phyloP scores from a whole-genome alignment of 2,329 filamentous ascomycete genomes.

The Aspergillus tamarii region DNA sequence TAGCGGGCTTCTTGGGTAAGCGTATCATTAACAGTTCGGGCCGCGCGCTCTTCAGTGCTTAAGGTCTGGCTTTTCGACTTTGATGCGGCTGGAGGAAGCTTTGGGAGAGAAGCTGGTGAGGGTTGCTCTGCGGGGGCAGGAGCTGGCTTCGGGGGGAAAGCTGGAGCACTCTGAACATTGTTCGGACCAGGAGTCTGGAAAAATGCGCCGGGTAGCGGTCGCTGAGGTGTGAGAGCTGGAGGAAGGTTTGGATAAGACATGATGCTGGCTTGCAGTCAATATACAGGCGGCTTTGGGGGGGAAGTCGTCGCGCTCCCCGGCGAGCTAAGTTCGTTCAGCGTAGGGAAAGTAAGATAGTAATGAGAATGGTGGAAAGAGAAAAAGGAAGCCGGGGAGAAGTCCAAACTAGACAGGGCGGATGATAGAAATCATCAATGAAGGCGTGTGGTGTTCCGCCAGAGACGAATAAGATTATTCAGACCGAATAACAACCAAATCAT shows the following conservation, averaged over 20 bases:
- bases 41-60: constrained; percentile 76
- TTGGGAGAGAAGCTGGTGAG: constrained; percentile 38
- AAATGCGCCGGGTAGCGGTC: constrained; percentile 47
- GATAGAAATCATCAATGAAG: constrained; percentile 23
- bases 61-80: constrained; percentile 56
- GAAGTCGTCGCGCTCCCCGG: constrained; percentile 28
- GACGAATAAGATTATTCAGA: constrained; percentile 13
- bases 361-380: constrained; percentile 8
- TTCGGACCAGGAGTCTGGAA: constrained; percentile 44
- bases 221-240: constrained; percentile 39
- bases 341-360: constrained; percentile 18
- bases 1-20: constrained; percentile 77
- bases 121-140: constrained; percentile 31
- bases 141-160: constrained; percentile 34
- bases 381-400: constrained; percentile 5
- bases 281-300: constrained; percentile 8
- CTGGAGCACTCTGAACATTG: constrained; percentile 41
- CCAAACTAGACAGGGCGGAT: constrained; percentile 11
- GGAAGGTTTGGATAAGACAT: constrained; percentile 48
- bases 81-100: constrained; percentile 40
- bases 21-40: constrained; percentile 78
- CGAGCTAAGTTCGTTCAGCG: constrained; percentile 23
- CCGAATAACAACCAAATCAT: constrained; percentile 14
- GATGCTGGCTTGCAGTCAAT: constrained; percentile 24
- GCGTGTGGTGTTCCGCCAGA: constrained; percentile 17